Base-by-base conservation (phyloP, 208 protist species). In the Trichomonas gallinae region DNA sequence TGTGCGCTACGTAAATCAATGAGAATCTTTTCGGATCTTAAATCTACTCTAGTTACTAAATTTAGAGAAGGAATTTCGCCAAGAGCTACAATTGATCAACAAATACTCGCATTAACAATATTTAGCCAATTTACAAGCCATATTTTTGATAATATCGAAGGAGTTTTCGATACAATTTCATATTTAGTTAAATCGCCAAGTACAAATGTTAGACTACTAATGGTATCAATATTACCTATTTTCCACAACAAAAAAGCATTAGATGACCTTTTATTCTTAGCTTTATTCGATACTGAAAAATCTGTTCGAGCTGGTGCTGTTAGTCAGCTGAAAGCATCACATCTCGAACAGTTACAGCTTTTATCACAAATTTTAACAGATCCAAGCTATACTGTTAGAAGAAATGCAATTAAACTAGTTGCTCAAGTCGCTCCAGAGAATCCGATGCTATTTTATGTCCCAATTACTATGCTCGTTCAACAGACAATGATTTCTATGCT, bases 321-420 rank as follows among this genome's bases (percentile, higher is more conserved):
- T 34, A 93, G 21, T 10, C n/a, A 93, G 51, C 26, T 51, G 13
- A 58, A 38, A 38, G 40, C 87, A 38, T 34, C 17, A 38, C 42
- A 38, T 17, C 40, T 93, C 45, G 87, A 42, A 51, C 87, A 93
- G 9, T 36, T 42, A 23, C n/a, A 93, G 4, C n/a, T 93, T 23
- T 17, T 93, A 0, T 38, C 87, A 38, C 87, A 93, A 93, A 48
- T 93, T 38, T 51, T 93, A 3, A 58, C n/a, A n/a, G 87, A 93
- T 51, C 87, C 87, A 38, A 49, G 40, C 15, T 93, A 48, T 51
- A 93, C 42, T 17, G 87, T 93, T 48, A 23, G 44, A 58, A 1
- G 87, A 93, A 93, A 93, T 26, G 87, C 87, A 17, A 93, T 93
- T 51, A 42, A 42, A 51, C 38, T 93, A 51, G n/a, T 93, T 51